Evolutionary conservation across 2,329 filamentous ascomycete species (phyloP).

Genomic region (Fusarium sp.): DNA sequence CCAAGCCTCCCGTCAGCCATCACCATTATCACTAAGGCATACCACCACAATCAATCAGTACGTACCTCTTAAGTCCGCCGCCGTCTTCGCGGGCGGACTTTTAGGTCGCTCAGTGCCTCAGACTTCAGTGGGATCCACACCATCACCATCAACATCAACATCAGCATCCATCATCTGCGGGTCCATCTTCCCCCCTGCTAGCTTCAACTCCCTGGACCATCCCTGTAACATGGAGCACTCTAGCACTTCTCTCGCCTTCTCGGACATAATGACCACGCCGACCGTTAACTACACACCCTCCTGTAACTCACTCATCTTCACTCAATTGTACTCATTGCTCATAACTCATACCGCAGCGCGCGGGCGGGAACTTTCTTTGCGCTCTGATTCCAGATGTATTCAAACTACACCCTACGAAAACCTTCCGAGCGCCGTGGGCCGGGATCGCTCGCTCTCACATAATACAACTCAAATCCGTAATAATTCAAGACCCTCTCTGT

Average conservation of each 20-base stretch:
- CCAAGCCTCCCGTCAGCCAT: slow-evolving; percentile 37
- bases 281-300: slow-evolving; percentile 45
- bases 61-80: slow-evolving; percentile 37
- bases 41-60: not conserved
- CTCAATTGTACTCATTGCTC: not conserved
- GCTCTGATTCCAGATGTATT: not conserved
- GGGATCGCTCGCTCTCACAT: slow-evolving; percentile 43
- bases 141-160: slow-evolving; percentile 36
- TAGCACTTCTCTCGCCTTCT: slow-evolving; percentile 48
- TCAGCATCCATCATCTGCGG: slow-evolving; percentile 22
- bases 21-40: not conserved
- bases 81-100: slow-evolving; percentile 36
- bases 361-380: slow-evolving; percentile 37
- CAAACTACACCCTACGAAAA: slow-evolving; percentile 36
- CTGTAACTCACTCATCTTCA: not conserved
- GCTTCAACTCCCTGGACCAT: slow-evolving; percentile 29
- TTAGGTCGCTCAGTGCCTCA: slow-evolving; percentile 25
- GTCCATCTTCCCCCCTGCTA: slow-evolving; percentile 15
- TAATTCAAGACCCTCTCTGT: slow-evolving; percentile 30
- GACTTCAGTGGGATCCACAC: slow-evolving; percentile 29
- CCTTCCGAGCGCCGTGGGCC: slow-evolving; percentile 43
- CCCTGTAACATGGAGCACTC: slow-evolving; percentile 24
- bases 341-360: slow-evolving; percentile 9
- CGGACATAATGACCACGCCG: slow-evolving; percentile 58
- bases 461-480: slow-evolving; percentile 35